Evolutionary conservation across 2,329 filamentous ascomycete genomes (phyloP), one percentile per base, ranked within the genome.

Genomic region (Fusarium sp.): DNA sequence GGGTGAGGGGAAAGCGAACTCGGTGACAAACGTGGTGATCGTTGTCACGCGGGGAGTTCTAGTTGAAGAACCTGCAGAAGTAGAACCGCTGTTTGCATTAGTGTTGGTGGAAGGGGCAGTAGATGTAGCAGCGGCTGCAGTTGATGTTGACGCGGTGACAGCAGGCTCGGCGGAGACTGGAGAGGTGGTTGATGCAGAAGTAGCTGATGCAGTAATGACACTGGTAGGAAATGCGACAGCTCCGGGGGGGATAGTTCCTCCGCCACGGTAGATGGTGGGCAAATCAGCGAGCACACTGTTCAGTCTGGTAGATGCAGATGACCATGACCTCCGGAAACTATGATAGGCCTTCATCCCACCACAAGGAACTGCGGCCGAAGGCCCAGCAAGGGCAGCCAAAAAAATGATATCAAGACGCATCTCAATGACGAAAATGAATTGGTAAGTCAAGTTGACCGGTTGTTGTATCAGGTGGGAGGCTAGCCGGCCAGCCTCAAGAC

Each of bases 1-100:
- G 23, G 47, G 4, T 6, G 47, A 29, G 13, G 47, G 6, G 5
- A 39, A 29, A 17, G 47, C 21, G 23, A 29, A 18, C 11, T 17
- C 33, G 25, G 61, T 66, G 13, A 50, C 33, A 3, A 63, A 66
- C 20, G 49, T 62, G 7, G 56, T 63, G 43, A 46, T 57, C n/a
- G 40, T 47, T 8, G 40, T 40, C 17, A 20, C 17, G 18, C 37
- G 33, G 23, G 35, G 17, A 15, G 20, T 39, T 11, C n/a, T 11
- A 33, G 35, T n/a, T n/a, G 37, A 49, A 31, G 43, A 11, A 55
- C 18, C 17, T 11, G 33, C 23, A 23, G 48, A 20, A 29, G 17
- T 18, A 39, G 36, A 29, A 27, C 10, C 17, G 20, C 17, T 37
- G 33, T 20, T 18, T 31, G 18, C 33, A 13, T n/a, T 31, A 29